Base-by-base conservation (phyloP, 805 yeast genomes). In the Isabelozyma pseudorhagii region DNA sequence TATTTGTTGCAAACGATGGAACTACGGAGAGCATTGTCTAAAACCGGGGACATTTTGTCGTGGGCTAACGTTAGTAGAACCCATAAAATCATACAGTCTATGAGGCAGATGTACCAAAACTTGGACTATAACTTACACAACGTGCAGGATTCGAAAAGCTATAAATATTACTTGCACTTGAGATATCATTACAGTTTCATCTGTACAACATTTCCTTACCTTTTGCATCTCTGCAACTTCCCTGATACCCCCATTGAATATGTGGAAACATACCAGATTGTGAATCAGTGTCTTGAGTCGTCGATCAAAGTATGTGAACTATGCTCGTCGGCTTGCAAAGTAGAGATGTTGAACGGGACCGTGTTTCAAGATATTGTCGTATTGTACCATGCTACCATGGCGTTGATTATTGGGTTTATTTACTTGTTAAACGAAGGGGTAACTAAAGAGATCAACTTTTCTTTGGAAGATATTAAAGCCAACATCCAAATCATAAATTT, bases 261-360 rank as follows among this genome's bases (percentile, higher is more conserved):
- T 15, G 18, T 9, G n/a, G 44, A 46, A 15, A 18, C 40, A 11
- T 27, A 40, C 38, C 18, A 28, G 18, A 15, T 28, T 27, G n/a
- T 27, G 7, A 18, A 18, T 3, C n/a, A 27, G 8, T 46, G 80
- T 13, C 69, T 77, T 31, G 62, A 67, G 42, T 67, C 79, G 1
- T 70, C 79, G 0, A 59, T 71, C 15, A 58, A 59, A 51, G 67
- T 75, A 5, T 69, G 79, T 0, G 71, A 74, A 44, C 54, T 74
- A 4, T 60, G 73, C 36, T 61, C 67, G 1, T 59, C 63, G 40
- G 66, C 73, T 0, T 61, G 65, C 34, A 56, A 63, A 8, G 67
- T 68, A 46, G 77, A 74, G 4, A 63, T 72, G 46, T 64, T 72
- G 55, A 71, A 69, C 55, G 80, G 80, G n/a, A 73, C 78, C 1